Percentiles rank a stretch among this genome's conserved stretches.
These are phyloP conservation scores for Didymella pinodella DNA, from an alignment of 2,329 filamentous ascomycete genomes.

Conservation along the genomic window DNA sequence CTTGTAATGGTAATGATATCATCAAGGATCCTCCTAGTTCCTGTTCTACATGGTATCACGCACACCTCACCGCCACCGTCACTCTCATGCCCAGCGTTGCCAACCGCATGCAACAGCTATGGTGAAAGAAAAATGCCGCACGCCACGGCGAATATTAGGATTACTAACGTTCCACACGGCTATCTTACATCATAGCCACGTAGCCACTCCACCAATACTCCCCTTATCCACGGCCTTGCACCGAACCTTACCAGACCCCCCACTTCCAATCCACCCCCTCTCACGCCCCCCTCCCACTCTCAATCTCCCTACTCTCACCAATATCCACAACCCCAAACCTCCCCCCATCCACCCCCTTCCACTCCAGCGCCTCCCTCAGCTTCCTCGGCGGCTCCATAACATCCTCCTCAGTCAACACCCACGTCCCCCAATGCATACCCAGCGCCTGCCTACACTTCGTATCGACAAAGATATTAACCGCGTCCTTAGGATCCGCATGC, in stretches of 20 bases:
- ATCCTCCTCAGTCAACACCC: constrained; percentile 85
- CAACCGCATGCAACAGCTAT: too few species aligned
- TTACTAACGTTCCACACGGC: too few species aligned
- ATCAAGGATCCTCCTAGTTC: too few species aligned
- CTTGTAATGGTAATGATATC: not conserved
- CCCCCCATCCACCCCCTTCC: constrained; percentile 77
- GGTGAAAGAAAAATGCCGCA: too few species aligned
- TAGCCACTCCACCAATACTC: too few species aligned
- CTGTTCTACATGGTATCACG: too few species aligned
- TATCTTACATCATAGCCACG: too few species aligned
- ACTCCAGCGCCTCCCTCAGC: constrained; percentile 74
- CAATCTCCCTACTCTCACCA: constrained; percentile 77
- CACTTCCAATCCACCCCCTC: not conserved
- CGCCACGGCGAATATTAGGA: too few species aligned
- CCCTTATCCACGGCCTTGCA: too few species aligned
- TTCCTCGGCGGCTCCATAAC: constrained; percentile 81
- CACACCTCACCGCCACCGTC: too few species aligned
- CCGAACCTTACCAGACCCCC: too few species aligned
- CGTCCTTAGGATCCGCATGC: constrained; percentile 87
- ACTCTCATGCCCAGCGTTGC: too few species aligned
- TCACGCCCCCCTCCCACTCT: constrained; percentile 8
- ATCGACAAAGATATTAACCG: constrained; percentile 88
- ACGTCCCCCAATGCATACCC: constrained; percentile 90
- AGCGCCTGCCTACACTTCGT: constrained; percentile 79
- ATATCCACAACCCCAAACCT: constrained; percentile 86